A percentile compares a stretch with the other conserved stretches of the same genome.
Conservation (phyloP, 352 stramenopile genomes). For the Phytophthora meadii region DNA sequence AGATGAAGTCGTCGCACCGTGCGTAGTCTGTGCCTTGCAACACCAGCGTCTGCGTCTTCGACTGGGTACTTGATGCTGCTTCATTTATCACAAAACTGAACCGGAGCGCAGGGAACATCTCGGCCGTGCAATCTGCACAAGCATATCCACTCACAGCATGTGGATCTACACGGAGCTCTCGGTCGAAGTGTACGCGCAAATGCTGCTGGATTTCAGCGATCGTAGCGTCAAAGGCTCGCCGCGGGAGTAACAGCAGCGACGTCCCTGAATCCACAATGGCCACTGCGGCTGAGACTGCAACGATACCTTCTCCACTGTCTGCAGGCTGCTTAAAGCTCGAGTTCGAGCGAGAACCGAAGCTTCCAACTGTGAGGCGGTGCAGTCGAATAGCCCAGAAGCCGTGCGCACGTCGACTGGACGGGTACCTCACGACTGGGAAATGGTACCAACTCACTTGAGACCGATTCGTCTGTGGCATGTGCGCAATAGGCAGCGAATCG, state of each 20-base stretch:
- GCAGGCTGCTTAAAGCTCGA: constrained; percentile 8
- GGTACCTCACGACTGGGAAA: constrained; percentile 56
- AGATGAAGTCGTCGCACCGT: constrained; percentile 61
- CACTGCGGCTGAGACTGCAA: constrained; percentile 26
- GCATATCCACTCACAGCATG: constrained; percentile 49
- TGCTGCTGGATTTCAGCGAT: constrained; percentile 49
- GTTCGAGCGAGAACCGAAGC: constrained; percentile 4
- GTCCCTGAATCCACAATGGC: constrained; percentile 77
- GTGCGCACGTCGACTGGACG: constrained; percentile 33
- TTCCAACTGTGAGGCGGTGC: constrained; percentile 39
- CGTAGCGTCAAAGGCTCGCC: constrained; percentile 46
- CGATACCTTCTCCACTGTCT: constrained; percentile 20
- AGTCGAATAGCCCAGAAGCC: constrained; percentile 72
- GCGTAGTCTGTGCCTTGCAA: constrained; percentile 72
- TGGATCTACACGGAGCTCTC: constrained; percentile 31
- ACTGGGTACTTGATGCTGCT: not conserved
- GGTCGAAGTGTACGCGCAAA: constrained; percentile 30
- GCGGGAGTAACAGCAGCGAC: constrained; percentile 65
- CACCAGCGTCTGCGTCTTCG: constrained; percentile 39
- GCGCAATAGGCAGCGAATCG: constrained; percentile 34
- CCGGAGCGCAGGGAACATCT: constrained; percentile 59
- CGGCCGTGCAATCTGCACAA: constrained; percentile 51
- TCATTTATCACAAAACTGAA: constrained; percentile 49
- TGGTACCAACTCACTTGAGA: constrained; percentile 47
- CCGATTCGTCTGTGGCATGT: constrained; percentile 9